Conservation (phyloP, 2,329 filamentous ascomycete genomes). For the Rhynchosporium secalis region DNA sequence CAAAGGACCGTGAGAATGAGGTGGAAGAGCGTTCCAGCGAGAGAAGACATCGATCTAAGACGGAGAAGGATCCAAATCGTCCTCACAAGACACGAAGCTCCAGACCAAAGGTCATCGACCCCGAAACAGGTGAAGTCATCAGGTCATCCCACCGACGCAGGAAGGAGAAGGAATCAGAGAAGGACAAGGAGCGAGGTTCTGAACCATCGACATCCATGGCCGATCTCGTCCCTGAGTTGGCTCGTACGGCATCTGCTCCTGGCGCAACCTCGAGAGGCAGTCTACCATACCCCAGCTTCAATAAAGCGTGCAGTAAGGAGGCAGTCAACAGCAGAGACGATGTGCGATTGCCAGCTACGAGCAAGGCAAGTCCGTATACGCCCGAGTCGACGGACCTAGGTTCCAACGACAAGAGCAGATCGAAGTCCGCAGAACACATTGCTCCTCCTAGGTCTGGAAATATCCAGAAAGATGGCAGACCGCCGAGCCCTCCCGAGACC, state of each 20-base stretch:
- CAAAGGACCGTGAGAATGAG: slow-evolving; percentile 5
- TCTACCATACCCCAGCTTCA: slow-evolving; percentile 78
- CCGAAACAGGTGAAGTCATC: slow-evolving; percentile 38
- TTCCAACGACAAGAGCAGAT: slow-evolving; percentile 48
- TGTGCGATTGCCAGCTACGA: slow-evolving; percentile 29
- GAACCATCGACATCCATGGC: slow-evolving; percentile 42
- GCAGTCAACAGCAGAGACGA: slow-evolving; percentile 59
- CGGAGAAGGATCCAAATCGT: slow-evolving; percentile 38
- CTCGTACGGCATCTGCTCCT: slow-evolving; percentile 39
- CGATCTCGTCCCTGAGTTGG: slow-evolving; percentile 52
- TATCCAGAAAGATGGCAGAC: slow-evolving; percentile 48
- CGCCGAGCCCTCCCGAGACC: slow-evolving; percentile 65
- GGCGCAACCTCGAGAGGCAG: slow-evolving; percentile 38
- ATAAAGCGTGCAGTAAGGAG: slow-evolving; percentile 91
- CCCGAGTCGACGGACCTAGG: slow-evolving; percentile 73
- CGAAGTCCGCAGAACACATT: slow-evolving; percentile 50
- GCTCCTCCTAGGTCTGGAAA: slow-evolving; percentile 45
- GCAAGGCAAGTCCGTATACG: slow-evolving; percentile 50
- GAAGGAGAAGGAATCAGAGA: slow-evolving; percentile 34
- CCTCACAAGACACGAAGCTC: slow-evolving; percentile 38
- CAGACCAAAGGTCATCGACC: slow-evolving; percentile 36
- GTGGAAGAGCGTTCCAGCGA: slow-evolving; percentile 19
- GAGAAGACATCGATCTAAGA: slow-evolving; percentile 36
- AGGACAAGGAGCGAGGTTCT: slow-evolving; percentile 28
- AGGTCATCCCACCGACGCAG: slow-evolving; percentile 36